Conservation (phyloP, 306 rosid species). For the Prosopis cineraria region DNA sequence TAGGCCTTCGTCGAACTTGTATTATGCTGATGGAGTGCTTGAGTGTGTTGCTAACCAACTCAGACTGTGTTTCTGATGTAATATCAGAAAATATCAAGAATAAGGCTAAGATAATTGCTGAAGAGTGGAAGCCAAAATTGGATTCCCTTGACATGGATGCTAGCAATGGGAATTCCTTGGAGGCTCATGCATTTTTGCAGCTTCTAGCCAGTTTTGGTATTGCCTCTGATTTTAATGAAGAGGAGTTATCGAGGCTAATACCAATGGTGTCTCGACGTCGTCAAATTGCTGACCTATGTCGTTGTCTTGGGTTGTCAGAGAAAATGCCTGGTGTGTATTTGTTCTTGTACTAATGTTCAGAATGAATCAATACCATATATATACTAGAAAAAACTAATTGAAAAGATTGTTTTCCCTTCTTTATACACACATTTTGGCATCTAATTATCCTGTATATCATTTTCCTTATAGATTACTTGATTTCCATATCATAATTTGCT, state of each 20-base stretch:
- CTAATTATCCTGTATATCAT: background rate
- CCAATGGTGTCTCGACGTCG: conserved; percentile 98
- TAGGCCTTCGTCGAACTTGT: conserved; percentile 95
- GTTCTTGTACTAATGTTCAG: conserved; percentile 3
- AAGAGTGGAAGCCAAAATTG: conserved; percentile 92
- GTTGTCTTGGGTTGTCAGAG: conserved; percentile 88
- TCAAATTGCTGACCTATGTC: conserved; percentile 96
- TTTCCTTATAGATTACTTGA: conserved; percentile 10
- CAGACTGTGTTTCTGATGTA: conserved; percentile 48
- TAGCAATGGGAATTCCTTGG: conserved; percentile 90
- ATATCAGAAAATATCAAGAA: conserved; percentile 71
- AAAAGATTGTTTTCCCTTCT: background rate
- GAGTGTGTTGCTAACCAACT: conserved; percentile 63
- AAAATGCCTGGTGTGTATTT: conserved; percentile 82
- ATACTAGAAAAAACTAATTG: background rate
- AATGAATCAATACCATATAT: conserved; percentile 3
- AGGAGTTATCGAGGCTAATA: conserved; percentile 74
- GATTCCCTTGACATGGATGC: conserved; percentile 94
- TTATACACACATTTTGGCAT: background rate
- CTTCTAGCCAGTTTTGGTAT: conserved; percentile 82
- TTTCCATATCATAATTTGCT: background rate
- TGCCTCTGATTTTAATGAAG: conserved; percentile 84
- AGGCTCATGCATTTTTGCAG: conserved; percentile 99
- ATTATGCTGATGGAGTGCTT: conserved; percentile 99
- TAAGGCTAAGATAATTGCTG: conserved; percentile 77